A percentile compares a stretch with the other conserved stretches of the same genome.
Evolutionary conservation across 805 yeast genomes (phyloP).

Genomic region (Lachancea cidri): DNA sequence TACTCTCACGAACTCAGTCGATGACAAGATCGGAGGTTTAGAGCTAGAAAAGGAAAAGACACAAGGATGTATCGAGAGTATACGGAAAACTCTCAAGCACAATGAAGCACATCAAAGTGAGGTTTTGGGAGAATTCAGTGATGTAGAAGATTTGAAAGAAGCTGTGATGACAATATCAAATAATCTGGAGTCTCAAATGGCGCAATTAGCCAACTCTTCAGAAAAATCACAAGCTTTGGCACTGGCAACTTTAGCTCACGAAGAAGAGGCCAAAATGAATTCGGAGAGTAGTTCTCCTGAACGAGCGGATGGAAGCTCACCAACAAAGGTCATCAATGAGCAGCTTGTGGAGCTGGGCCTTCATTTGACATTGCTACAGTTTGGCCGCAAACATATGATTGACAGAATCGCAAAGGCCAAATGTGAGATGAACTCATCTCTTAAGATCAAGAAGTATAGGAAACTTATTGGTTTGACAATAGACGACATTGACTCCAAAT

Average conservation of each 20-base stretch:
- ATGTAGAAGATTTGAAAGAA: slow-evolving; percentile 1
- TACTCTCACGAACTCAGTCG: slow-evolving; percentile 12
- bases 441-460: slow-evolving; percentile 73
- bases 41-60: slow-evolving; percentile 14
- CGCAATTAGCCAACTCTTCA: slow-evolving; percentile 25
- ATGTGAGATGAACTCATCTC: slow-evolving; percentile 39
- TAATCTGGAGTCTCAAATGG: slow-evolving; percentile 2
- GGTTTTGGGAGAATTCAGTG: slow-evolving; percentile 6
- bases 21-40: slow-evolving; percentile 13
- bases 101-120: slow-evolving; percentile 11
- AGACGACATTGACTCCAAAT: slow-evolving; percentile 73
- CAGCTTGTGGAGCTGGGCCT: slow-evolving; percentile 29
- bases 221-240: slow-evolving; percentile 64
- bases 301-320: slow-evolving; percentile 6
- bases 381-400: slow-evolving; percentile 41
- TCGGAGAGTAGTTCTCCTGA: slow-evolving; percentile 12
- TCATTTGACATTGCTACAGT: slow-evolving; percentile 49
- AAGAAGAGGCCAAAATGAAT: slow-evolving; percentile 38
- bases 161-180: slow-evolving; percentile 4
- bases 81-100: slow-evolving; percentile 10
- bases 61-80: slow-evolving; percentile 11
- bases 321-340: slow-evolving; percentile 12
- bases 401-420: slow-evolving; percentile 48
- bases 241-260: slow-evolving; percentile 53
- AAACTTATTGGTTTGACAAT: slow-evolving; percentile 71